Evolutionary conservation across 2,329 filamentous ascomycete species (phyloP), one percentile per base, ranked within the genome.

Genomic region (Paradendryphiella salina): DNA sequence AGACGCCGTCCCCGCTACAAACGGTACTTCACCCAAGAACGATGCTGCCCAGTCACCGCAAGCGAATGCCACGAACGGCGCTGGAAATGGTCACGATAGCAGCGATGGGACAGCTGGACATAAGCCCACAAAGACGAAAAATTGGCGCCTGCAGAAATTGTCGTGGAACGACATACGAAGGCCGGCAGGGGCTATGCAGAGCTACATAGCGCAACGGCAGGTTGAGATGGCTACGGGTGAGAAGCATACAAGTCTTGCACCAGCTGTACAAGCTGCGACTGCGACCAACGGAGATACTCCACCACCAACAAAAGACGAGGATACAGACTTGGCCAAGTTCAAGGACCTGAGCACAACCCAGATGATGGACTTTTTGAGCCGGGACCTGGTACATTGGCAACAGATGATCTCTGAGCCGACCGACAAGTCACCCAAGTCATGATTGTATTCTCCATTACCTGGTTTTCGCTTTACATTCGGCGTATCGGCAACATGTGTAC

Each of bases 161-260:
- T 92, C 86, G 21, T 89, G 95, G 85, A 86, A 86, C 52, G 91
- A 96, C 67, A 91, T 96, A 84, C 90, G 89, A 74, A 85, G 89
- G 58, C 86, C 90, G 8, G 90, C 92, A 5, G 84, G 88, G 3
- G 88, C 84, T 15, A 95, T 96, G 68, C 81, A 96, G 52, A 90
- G 94, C 61, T 96, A 93, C 67, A 96, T 96, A 57, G 87, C 88
- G 3, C 85, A 90, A 59, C 93, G 90, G 50, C 91, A 96, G 71
- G 80, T 96, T 5, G 92, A 96, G 66, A 82, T 96, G 74, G 90
- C 89, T 1, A 49, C 39, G 10, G 85, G 83, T 23, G 87, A 72
- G 74, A 69, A 76, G 54, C 54, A 54, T 10, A 52, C 57, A 10
- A 48, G 59, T 18, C 40, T 54, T 8, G 60, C 65, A 17, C 62